These are phyloP conservation scores for Cladosporium sp. DNA, from an alignment of 2,329 filamentous ascomycete species.

Conservation along the genomic window DNA sequence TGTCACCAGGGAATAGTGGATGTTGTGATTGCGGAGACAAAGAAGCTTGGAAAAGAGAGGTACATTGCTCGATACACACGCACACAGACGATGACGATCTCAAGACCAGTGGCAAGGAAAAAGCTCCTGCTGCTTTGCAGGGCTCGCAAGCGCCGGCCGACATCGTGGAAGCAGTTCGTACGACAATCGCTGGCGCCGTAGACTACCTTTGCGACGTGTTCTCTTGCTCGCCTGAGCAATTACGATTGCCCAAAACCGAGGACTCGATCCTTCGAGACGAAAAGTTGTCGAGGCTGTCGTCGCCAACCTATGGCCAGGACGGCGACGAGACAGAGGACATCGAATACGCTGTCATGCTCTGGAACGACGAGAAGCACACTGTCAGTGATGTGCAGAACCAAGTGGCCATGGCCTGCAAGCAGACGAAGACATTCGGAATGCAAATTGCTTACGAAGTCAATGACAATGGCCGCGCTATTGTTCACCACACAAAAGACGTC, in stretches of 20 bases:
- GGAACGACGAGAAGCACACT: constrained; percentile 99
- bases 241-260: constrained; percentile 78
- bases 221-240: constrained; percentile 93
- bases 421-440: constrained; percentile 64
- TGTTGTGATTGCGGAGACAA: constrained; percentile 97
- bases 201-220: constrained; percentile 98
- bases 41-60: constrained; percentile 84
- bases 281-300: constrained; percentile 63
- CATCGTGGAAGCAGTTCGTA: constrained; percentile 70
- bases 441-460: constrained; percentile 83
- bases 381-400: constrained; percentile 86
- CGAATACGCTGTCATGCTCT: constrained; percentile 81
- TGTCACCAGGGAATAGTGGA: constrained; percentile 86
- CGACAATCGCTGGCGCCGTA: constrained; percentile 78
- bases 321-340: constrained; percentile 41
- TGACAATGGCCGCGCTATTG: constrained; percentile 77
- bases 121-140: constrained; percentile 19
- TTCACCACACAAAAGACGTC: constrained; percentile 72
- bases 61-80: constrained; percentile 92
- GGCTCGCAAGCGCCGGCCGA: constrained; percentile 62
- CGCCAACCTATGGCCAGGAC: constrained; percentile 42
- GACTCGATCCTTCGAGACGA: constrained; percentile 81
- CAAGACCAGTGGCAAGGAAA: constrained; percentile 51
- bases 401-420: constrained; percentile 81
- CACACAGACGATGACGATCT: constrained; percentile 32